Evolutionary conservation across 805 yeast genomes (phyloP).

Genomic region (Kuraishia ogatae): DNA sequence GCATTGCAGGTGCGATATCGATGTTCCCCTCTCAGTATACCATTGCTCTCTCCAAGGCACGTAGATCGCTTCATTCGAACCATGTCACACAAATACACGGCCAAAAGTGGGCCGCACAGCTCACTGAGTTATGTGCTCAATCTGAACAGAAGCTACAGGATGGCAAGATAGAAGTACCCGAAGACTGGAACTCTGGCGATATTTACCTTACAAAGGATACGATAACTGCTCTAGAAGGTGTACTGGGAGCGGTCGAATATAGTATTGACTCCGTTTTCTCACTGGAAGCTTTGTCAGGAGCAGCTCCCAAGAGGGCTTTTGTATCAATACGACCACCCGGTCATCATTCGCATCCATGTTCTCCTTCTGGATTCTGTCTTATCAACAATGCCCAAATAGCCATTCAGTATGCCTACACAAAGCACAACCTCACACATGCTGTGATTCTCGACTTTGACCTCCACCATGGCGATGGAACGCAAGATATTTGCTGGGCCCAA

Average conservation of each 20-base stretch:
- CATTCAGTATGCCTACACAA: conserved; percentile 61
- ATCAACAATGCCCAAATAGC: conserved; percentile 77
- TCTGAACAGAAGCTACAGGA: conserved; percentile 45
- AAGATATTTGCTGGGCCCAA: conserved; percentile 77
- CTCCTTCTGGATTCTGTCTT: conserved; percentile 82
- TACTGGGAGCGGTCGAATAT: conserved; percentile 64
- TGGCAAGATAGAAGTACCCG: conserved; percentile 66
- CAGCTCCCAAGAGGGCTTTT: conserved; percentile 41
- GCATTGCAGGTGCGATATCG: conserved; percentile 67
- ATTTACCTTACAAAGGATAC: conserved; percentile 64
- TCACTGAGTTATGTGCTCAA: conserved; percentile 48
- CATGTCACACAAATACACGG: conserved; percentile 73
- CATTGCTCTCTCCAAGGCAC: conserved; percentile 35
- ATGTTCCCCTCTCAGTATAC: conserved; percentile 55
- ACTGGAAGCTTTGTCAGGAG: conserved; percentile 20
- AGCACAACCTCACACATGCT: conserved; percentile 66
- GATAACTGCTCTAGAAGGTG: conserved; percentile 65
- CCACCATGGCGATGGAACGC: conserved; percentile 88
- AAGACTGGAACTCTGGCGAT: conserved; percentile 77
- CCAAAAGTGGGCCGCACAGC: conserved; percentile 54
- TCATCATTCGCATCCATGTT: conserved; percentile 75
- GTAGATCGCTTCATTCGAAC: conserved; percentile 39
- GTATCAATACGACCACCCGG: conserved; percentile 78
- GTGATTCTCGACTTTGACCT: conserved; percentile 76
- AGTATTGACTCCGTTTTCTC: conserved; percentile 51